Base-by-base conservation (phyloP, 306 rosid genomes). In the Prunus davidiana region DNA sequence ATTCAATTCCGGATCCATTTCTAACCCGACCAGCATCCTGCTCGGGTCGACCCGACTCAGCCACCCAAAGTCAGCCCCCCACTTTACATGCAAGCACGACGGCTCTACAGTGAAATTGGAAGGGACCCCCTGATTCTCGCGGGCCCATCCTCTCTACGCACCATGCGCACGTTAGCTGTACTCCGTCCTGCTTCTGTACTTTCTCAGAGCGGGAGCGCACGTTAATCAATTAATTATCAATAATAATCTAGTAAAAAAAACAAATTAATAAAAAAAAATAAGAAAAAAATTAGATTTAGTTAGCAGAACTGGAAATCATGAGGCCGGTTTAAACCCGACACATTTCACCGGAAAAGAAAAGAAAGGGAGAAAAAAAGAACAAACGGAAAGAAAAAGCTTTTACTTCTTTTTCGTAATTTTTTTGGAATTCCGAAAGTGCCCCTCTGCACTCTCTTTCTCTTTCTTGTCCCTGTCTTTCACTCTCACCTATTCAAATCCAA, bases 281-380 rank as follows among this genome's bases (percentile, higher is more conserved):
- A 46, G 18, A 27, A 45, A 38, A 41, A 47, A 12, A 47, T 14
- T 0, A 34, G 41, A 74, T 30, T 49, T 54, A 24, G 43, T 34
- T 54, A 24, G 43, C 72, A 22, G n/a, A 15, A 70, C 69, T 34
- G 57, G 76, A 51, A 80, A 75, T 69, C 71, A 58, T 65, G 82
- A 49, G 85, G 81, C 87, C 70, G 82, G 81, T 79, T 72, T 56
- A 65, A 67, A 69, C 77, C 85, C 78, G 80, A 71, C 82, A 73
- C 81, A 76, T 60, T 68, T 66, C 3, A 38, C 82, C 71, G 68
- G 74, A 61, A 72, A 75, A 43, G 46, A 38, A 30, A 74, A 76
- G 47, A 51, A 11, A 54, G 25, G 34, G 49, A 43, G 41, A n/a
- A 16, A 58, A 45, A 20, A 45, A 20, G 46, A 64, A 60, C 47